Percentiles rank a stretch among this genome's conserved stretches.
Evolutionary conservation across 1,139 yeast species (phyloP).

Genomic region (Arxiozyma telluris): DNA sequence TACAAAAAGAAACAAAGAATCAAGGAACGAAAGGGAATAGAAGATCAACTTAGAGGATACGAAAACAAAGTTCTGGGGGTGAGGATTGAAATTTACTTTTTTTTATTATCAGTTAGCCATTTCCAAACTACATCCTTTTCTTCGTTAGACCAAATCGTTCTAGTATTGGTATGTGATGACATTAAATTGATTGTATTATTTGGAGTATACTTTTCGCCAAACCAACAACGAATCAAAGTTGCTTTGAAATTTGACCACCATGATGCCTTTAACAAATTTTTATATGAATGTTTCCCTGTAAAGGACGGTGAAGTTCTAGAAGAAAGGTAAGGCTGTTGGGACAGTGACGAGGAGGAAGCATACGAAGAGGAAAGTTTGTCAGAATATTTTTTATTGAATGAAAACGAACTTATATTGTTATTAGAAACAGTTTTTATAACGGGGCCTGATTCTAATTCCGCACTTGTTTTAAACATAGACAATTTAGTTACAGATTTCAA

Average conservation of each 20-base stretch:
- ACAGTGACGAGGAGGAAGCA: too few species aligned
- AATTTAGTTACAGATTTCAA: constrained; percentile 38
- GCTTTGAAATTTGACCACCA: constrained; percentile 15
- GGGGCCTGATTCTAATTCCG: background rate
- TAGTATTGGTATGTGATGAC: background rate
- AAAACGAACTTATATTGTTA: background rate
- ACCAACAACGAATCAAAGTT: constrained; percentile 14
- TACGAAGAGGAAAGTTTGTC: background rate
- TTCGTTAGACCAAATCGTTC: constrained; percentile 33
- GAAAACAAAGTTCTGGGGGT: background rate
- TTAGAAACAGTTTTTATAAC: background rate
- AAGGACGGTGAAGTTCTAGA: background rate
- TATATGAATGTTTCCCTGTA: background rate
- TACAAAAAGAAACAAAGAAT: background rate
- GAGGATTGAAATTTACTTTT: constrained; percentile 17
- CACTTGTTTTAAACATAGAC: constrained; percentile 31
- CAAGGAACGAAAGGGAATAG: background rate
- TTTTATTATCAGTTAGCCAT: constrained; percentile 59
- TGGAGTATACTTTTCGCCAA: constrained; percentile 11
- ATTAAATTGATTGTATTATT: background rate
- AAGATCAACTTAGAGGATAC: background rate
- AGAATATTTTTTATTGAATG: background rate
- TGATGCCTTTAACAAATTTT: constrained; percentile 1
- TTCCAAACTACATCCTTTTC: constrained; percentile 58
- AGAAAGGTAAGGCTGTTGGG: background rate